Conservation (phyloP, 2,329 filamentous ascomycete species). For the Annulohypoxylon truncatum region DNA sequence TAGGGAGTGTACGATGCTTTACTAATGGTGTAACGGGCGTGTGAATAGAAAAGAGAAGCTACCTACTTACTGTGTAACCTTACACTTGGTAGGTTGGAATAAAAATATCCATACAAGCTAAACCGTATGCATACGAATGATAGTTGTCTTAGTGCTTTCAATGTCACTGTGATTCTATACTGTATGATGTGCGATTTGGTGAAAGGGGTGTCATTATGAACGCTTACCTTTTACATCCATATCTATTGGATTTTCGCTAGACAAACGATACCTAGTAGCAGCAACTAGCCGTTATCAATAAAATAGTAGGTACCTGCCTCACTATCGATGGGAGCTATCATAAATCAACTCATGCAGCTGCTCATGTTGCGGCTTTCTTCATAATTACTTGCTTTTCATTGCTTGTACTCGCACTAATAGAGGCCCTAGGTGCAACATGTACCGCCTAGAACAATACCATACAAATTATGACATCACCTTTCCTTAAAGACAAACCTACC, state of each 20-base stretch:
- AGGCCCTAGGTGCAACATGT: neutral
- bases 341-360: conserved; percentile 10
- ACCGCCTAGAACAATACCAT: conserved; percentile 2
- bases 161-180: neutral
- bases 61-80: neutral
- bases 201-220: conserved; percentile 29
- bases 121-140: neutral
- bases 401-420: conserved; percentile 7
- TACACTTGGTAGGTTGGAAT: neutral
- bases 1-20: conserved; percentile 16
- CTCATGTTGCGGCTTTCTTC: conserved; percentile 12
- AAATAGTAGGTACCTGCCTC: neutral
- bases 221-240: neutral
- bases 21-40: conserved; percentile 22
- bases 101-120: neutral
- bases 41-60: neutral
- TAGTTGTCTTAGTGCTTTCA: neutral
- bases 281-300: neutral
- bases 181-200: conserved; percentile 35
- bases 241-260: conserved; percentile 12
- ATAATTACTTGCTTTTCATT: conserved; percentile 4
- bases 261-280: neutral
- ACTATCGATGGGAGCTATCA: neutral
- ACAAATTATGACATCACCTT: conserved; percentile 26
- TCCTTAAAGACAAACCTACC: neutral